Conservation (phyloP, 495 filamentous ascomycete species). For the Xylaria palmicola region DNA sequence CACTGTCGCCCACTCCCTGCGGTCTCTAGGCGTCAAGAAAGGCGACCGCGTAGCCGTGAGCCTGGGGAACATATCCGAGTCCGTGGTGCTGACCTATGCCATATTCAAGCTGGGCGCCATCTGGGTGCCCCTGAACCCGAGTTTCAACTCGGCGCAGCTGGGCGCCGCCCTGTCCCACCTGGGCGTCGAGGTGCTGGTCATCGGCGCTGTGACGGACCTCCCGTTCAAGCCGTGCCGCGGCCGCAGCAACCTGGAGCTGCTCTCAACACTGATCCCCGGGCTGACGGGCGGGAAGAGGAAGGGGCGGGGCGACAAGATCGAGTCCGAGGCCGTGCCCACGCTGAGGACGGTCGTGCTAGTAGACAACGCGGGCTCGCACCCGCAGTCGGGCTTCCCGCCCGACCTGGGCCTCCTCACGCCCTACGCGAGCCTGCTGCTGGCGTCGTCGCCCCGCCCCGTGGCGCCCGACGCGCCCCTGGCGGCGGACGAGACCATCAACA, state of each 20-base stretch:
- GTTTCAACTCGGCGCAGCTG: conserved; percentile 80
- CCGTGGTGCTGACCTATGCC: conserved; percentile 79
- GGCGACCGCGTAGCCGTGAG: conserved; percentile 85
- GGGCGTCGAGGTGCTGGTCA: conserved; percentile 70
- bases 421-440: conserved; percentile 56
- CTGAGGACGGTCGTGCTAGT: conserved; percentile 71
- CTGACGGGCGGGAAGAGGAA: conserved; percentile 30
- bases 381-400: conserved; percentile 29
- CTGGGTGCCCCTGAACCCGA: conserved; percentile 88
- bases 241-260: conserved; percentile 69
- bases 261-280: conserved; percentile 64
- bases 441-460: conserved; percentile 38
- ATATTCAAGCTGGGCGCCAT: conserved; percentile 91
- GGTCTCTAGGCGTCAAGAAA: conserved; percentile 72
- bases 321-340: conserved; percentile 66
- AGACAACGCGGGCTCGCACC: conserved; percentile 69
- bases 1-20: conserved; percentile 69
- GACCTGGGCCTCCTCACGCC: conserved; percentile 40
- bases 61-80: conserved; percentile 82
- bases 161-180: conserved; percentile 76
- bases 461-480: conserved; percentile 51
- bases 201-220: conserved; percentile 82
- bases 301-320: conserved; percentile 39
- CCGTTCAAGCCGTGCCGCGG: conserved; percentile 69
- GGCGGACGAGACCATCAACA: conserved; percentile 78